Evolutionary conservation across 148 eudicot genomes (phyloP).

Genomic region (Heliamphora exappendiculata): DNA sequence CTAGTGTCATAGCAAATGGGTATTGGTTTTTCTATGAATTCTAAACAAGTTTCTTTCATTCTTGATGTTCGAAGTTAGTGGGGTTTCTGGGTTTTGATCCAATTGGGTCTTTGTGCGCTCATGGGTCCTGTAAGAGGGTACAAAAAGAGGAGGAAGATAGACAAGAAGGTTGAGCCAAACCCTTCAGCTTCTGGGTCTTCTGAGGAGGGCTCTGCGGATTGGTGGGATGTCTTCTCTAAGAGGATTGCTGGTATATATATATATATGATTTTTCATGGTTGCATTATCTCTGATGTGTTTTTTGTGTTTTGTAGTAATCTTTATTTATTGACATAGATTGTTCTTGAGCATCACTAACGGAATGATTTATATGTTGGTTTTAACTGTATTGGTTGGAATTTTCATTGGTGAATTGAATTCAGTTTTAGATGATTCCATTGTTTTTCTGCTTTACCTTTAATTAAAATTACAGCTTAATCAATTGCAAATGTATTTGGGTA

Average conservation of each 20-base stretch:
- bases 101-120: slow-evolving; percentile 29
- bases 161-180: slow-evolving; percentile 31
- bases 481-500: slow-evolving; percentile 1
- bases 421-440: background rate
- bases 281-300: slow-evolving; percentile 1
- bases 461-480: background rate
- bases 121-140: slow-evolving; percentile 73
- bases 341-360: background rate
- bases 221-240: slow-evolving; percentile 61
- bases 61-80: slow-evolving; percentile 15
- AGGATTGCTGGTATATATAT: slow-evolving; percentile 49
- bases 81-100: slow-evolving; percentile 35
- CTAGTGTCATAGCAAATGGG: slow-evolving; percentile 14
- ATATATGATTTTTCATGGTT: background rate
- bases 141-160: slow-evolving; percentile 57
- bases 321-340: slow-evolving; percentile 1
- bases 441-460: slow-evolving; percentile 11
- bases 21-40: slow-evolving; percentile 17
- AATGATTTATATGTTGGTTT: slow-evolving; percentile 9
- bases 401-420: slow-evolving; percentile 5
- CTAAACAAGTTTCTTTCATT: slow-evolving; percentile 15
- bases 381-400: slow-evolving; percentile 2
- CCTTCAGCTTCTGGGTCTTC: slow-evolving; percentile 35
- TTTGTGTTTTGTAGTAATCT: slow-evolving; percentile 2
- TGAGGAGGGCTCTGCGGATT: slow-evolving; percentile 59